Base-by-base conservation (phyloP, 176 grass and related monocot genomes). In the Ensete ventricosum region DNA sequence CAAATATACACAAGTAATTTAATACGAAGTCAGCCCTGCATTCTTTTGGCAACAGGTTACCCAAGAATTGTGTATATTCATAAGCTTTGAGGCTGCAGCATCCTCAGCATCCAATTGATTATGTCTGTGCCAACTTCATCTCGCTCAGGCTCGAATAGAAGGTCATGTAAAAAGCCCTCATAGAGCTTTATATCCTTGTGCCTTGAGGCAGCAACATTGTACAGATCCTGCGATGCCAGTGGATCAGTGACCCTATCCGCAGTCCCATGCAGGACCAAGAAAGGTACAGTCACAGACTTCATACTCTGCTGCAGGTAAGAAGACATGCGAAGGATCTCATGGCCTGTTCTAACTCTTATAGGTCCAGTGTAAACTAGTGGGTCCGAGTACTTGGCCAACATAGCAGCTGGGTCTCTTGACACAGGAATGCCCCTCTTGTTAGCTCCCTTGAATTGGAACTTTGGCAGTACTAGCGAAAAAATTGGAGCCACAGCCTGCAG, bases 361-460 rank as follows among this genome's bases (percentile, higher is more conserved):
- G 90, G 88, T 6, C 95, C 88, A 0, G 95, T 99, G 86, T 99
- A 94, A 43, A 99, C 90, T 68, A 99, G 50, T 0, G 95, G 95
- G 48, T 98, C 95, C 0, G 90, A 91, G 86, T 99, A 99, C 54
- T 99, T 99, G 10, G 95, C 88, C 19, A 94, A 70, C 84, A 99
- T 81, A 7, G 90, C 90, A 0, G 90, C 90, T 0, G 90, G 95
- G 59, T 99, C 95, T 2, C 95, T 88, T 1, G 90, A 94, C 8
- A 99, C 95, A 0, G 95, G 95, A 14, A 99, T 91, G 53, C 95
- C 95, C n/a, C 80, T 79, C 52, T 91, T 99, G 86, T 99, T 99
- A 0, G 95, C 95, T 52, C 95, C 95, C 82, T 91, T 99, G 90
- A 99, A 99, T 72, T 99, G 95, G 43, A 91, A 85, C 84, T 90